These are phyloP conservation scores for Ustilago bromivora DNA, from an alignment of 1,284 basidiomycete species.

Conservation along the genomic window DNA sequence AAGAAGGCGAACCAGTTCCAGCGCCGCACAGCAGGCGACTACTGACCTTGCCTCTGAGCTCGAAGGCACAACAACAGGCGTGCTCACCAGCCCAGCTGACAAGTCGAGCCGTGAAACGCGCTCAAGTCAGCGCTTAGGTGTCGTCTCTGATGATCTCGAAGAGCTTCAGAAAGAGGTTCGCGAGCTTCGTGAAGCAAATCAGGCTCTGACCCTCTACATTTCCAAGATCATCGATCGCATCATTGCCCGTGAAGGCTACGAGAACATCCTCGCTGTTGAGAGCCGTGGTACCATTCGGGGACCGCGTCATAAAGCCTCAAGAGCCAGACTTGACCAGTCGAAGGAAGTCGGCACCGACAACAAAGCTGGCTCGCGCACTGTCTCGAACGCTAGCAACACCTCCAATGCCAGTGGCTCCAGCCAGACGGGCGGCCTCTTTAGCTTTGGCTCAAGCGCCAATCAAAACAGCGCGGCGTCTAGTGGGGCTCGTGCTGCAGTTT, in stretches of 20 bases:
- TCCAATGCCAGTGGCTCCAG: constrained; percentile 14
- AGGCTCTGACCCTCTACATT: constrained; percentile 90
- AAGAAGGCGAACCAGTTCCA: constrained; percentile 21
- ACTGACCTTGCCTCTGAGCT: constrained; percentile 78
- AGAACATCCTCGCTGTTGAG: constrained; percentile 89
- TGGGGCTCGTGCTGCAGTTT: constrained; percentile 8
- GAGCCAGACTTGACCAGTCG: constrained; percentile 20
- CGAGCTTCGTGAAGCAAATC: constrained; percentile 91
- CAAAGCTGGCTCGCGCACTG: constrained; percentile 16
- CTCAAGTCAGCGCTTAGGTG: constrained; percentile 53
- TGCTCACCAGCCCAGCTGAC: constrained; percentile 15
- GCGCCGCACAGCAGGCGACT: constrained; percentile 3
- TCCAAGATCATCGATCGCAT: constrained; percentile 97
- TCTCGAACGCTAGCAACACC: constrained; percentile 21
- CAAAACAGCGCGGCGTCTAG: constrained; percentile 4
- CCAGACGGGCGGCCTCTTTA: constrained; percentile 38
- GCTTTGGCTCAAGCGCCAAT: constrained; percentile 27
- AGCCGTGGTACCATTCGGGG: constrained; percentile 71
- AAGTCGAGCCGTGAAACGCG: constrained; percentile 51
- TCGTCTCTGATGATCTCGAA: constrained; percentile 37
- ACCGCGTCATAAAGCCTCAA: constrained; percentile 35
- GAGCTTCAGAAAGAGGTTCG: constrained; percentile 79
- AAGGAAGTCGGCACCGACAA: constrained; percentile 7
- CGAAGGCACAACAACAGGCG: constrained; percentile 78
- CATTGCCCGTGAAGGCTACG: constrained; percentile 91